Conservation (phyloP, 2,329 filamentous ascomycete genomes). For the Tympanopsis confertula region DNA sequence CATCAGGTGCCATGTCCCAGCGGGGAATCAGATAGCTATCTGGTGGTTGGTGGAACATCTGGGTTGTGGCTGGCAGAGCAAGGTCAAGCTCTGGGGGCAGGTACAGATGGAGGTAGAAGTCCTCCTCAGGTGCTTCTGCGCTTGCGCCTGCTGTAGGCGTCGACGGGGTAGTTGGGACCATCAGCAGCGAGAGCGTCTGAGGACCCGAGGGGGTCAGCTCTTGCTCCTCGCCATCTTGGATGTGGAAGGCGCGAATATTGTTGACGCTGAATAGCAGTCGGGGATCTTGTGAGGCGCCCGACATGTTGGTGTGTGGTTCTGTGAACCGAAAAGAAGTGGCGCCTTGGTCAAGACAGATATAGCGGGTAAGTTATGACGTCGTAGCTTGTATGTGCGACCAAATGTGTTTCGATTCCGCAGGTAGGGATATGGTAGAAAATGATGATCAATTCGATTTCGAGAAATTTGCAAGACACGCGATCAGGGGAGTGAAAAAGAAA, state of each 20-base stretch:
- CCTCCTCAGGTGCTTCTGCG: constrained; percentile 39
- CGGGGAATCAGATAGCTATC: constrained; percentile 54
- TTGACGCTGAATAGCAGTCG: constrained; percentile 31
- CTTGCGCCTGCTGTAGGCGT: constrained; percentile 32
- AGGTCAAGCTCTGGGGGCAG: constrained; percentile 56
- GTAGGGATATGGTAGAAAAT: too few species aligned
- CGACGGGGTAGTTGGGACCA: constrained; percentile 51
- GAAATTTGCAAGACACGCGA: too few species aligned
- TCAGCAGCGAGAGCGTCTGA: constrained; percentile 52
- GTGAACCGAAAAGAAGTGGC: too few species aligned
- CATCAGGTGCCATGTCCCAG: constrained; percentile 52
- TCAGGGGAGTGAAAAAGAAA: too few species aligned
- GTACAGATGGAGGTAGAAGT: constrained; percentile 58
- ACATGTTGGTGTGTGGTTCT: too few species aligned
- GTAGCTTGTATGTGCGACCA: too few species aligned
- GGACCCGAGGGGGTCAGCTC: constrained; percentile 51
- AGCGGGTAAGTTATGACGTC: too few species aligned
- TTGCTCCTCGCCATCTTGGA: constrained; percentile 52
- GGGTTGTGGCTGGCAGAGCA: constrained; percentile 54
- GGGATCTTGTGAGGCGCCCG: too few species aligned
- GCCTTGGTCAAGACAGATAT: too few species aligned
- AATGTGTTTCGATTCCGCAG: too few species aligned
- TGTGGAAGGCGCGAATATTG: constrained; percentile 51
- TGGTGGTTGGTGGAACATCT: constrained; percentile 57
- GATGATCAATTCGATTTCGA: too few species aligned